These are phyloP conservation scores for Amanita exitialis DNA, from an alignment of 768 basidiomycete genomes.

Conservation along the genomic window DNA sequence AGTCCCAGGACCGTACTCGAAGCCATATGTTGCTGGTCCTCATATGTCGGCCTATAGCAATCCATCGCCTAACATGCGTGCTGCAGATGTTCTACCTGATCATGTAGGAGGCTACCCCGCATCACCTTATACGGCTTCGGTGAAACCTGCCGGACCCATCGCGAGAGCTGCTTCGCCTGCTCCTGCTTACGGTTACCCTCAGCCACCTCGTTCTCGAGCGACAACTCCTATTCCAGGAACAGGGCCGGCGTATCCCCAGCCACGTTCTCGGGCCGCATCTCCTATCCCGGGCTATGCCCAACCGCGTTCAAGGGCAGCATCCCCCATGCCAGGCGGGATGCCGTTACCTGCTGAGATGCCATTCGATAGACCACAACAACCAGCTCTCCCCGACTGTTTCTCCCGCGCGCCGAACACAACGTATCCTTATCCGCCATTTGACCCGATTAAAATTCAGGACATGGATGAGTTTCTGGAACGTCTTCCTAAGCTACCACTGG, in stretches of 20 bases:
- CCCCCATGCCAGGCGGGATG: slow-evolving; percentile 38
- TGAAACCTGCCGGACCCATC: slow-evolving; percentile 20
- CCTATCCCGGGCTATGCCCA: background rate
- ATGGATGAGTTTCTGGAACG: slow-evolving; percentile 67
- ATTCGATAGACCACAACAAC: slow-evolving; percentile 28
- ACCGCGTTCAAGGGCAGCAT: slow-evolving; percentile 33
- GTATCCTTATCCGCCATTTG: slow-evolving; percentile 60
- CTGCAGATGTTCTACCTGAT: slow-evolving; percentile 28
- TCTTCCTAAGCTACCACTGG: slow-evolving; percentile 62
- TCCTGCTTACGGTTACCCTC: slow-evolving; percentile 48
- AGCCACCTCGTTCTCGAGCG: slow-evolving; percentile 31
- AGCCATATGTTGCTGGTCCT: slow-evolving; percentile 20
- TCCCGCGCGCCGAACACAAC: slow-evolving; percentile 60
- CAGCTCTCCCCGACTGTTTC: slow-evolving; percentile 64
- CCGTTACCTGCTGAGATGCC: slow-evolving; percentile 11
- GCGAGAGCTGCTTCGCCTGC: slow-evolving; percentile 34
- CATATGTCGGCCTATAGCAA: slow-evolving; percentile 20
- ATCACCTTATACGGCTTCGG: slow-evolving; percentile 19
- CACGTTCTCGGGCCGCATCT: slow-evolving; percentile 11
- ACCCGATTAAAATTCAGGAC: slow-evolving; percentile 59
- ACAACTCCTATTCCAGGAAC: slow-evolving; percentile 48
- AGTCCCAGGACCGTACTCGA: slow-evolving; percentile 10
- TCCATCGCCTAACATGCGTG: slow-evolving; percentile 40
- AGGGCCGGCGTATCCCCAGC: slow-evolving; percentile 30
- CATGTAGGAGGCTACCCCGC: slow-evolving; percentile 20